Base-by-base conservation (phyloP, 179 eudicot species). In the Spergularia azorica region DNA sequence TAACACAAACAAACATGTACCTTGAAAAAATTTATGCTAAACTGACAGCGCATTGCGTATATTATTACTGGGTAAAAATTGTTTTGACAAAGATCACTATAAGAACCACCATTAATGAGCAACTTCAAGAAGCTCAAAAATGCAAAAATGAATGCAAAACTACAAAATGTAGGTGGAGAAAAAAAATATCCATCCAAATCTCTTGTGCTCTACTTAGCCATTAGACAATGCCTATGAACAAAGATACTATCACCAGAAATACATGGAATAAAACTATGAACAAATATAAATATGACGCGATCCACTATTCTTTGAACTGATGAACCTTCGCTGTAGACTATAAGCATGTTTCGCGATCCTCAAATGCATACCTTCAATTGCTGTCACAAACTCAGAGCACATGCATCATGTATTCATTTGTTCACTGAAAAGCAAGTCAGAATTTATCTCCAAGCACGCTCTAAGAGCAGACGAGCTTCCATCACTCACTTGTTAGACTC, bases 401-500 rank as follows among this genome's bases (percentile, higher is more conserved):
- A 59, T 61, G 74, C 14, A 73, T 56, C 63, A 41, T 62, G 67
- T 56, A 26, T 26, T 26, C 32, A 26, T 26, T 26, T 26, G 41
- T 69, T 58, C 57, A 18, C 11, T 32, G 60, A 43, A 63, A 32
- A 64, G 26, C 66, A 52, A 70, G 67, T 56, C 54, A 39, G 38
- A 39, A 41, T 51, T 39, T 18, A 63, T 73, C 67, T 50, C 41
- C 48, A 56, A 32, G 36, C 38, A 39, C 13, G 20, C 21, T 38
- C 52, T 57, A 4, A 46, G 51, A 75, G 76, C 76, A 55, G 2
- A 65, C 39, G 18, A 48, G 55, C 71, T 81, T 56, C 65, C 15
- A 36, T 77, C 50, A 60, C 46, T 73, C 72, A 72, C 70, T 54
- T 58, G 80, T 77, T 81, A 77, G 71, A 61, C 71, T 67, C 16